Conservation (phyloP, 2,329 filamentous ascomycete genomes). For the Sporothrix variecibatus region DNA sequence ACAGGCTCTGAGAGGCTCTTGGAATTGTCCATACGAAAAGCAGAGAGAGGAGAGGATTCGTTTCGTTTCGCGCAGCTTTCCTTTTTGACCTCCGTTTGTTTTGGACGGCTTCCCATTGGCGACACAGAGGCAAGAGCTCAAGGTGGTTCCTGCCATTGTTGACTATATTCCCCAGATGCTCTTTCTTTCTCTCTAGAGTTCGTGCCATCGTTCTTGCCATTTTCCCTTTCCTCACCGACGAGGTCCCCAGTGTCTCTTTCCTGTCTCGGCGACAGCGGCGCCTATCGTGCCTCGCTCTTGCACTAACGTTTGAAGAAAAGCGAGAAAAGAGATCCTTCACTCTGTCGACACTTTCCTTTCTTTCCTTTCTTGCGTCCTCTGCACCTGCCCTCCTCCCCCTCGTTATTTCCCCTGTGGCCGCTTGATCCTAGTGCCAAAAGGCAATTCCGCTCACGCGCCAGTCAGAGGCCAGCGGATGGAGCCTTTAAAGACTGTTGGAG, state of each 20-base stretch:
- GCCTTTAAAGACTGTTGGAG: not conserved
- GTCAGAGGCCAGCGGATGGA: slow-evolving; percentile 2
- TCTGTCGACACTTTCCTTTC: not conserved
- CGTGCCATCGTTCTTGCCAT: not conserved
- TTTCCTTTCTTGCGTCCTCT: not conserved
- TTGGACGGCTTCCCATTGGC: not conserved
- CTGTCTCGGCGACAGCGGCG: not conserved
- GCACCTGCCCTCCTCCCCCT: too few species aligned
- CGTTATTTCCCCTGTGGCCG: slow-evolving; percentile 16
- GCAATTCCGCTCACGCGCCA: slow-evolving; percentile 6
- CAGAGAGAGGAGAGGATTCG: not conserved
- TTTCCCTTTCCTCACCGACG: not conserved
- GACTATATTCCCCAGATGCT: not conserved
- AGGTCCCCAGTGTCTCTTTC: not conserved
- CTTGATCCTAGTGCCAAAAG: slow-evolving; percentile 15
- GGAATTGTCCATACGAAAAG: not conserved
- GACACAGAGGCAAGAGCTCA: not conserved
- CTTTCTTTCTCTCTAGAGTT: not conserved
- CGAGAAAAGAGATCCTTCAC: not conserved
- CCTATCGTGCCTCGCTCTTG: not conserved
- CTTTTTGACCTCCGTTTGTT: not conserved
- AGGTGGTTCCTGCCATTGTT: not conserved
- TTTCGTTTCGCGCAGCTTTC: not conserved
- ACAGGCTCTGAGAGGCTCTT: not conserved
- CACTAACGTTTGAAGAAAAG: slow-evolving; percentile 10